A percentile compares a stretch with the other conserved stretches of the same genome.
Evolutionary conservation across 1,284 basidiomycete genomes (phyloP).

Genomic region (Amylostereum chailletii): DNA sequence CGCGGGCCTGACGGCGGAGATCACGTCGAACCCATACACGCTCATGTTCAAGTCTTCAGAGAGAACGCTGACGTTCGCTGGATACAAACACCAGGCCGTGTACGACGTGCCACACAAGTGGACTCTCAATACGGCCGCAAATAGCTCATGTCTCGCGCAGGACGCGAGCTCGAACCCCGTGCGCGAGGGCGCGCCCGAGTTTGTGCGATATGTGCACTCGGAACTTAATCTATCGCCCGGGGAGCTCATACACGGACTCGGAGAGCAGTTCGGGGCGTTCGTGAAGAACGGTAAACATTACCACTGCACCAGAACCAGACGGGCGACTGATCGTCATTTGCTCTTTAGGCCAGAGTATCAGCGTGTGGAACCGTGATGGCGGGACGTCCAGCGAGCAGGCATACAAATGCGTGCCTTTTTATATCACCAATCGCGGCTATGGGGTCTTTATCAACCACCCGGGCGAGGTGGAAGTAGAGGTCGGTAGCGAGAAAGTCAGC

Average conservation of each 20-base stretch:
- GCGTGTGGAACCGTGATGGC: conserved; percentile 67
- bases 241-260: conserved; percentile 65
- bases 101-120: conserved; percentile 59
- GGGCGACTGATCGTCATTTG: conserved; percentile 1
- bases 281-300: conserved; percentile 57
- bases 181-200: conserved; percentile 33
- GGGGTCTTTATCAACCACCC: conserved; percentile 72
- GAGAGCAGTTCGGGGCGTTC: conserved; percentile 66
- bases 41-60: conserved; percentile 49
- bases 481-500: conserved; percentile 68
- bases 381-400: conserved; percentile 66
- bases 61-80: conserved; percentile 44
- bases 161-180: conserved; percentile 51
- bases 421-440: conserved; percentile 61
- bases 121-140: conserved; percentile 50
- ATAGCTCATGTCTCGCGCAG: conserved; percentile 49
- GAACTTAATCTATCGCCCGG: conserved; percentile 65
- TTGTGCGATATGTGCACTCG: conserved; percentile 52
- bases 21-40: conserved; percentile 51
- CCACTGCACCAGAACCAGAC: conserved; percentile 1
- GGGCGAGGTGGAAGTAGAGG: conserved; percentile 70
- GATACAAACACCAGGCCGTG: conserved; percentile 52
- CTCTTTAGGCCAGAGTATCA: conserved; percentile 44
- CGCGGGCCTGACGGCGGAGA: conserved; percentile 39
- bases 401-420: conserved; percentile 70